Conservation (phyloP, 768 basidiomycete genomes). For the Gymnopilus dilepis region DNA sequence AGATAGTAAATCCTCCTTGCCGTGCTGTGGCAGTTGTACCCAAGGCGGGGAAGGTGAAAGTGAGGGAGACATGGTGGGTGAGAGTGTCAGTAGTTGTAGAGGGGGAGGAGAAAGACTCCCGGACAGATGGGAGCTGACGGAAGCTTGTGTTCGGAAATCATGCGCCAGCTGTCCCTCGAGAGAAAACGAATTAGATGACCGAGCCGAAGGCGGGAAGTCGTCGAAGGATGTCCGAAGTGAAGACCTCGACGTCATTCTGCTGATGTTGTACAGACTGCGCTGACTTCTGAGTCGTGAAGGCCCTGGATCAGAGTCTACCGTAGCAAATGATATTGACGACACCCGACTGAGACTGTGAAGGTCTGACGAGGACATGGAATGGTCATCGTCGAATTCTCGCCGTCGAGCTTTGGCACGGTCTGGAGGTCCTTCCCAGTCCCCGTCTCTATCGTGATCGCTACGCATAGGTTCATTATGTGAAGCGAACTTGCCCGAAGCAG, state of each 20-base stretch:
- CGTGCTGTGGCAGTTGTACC: conserved; percentile 53
- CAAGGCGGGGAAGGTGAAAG: conserved; percentile 57
- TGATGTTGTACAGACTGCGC: conserved; percentile 67
- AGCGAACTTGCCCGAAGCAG: conserved; percentile 64
- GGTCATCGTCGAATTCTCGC: conserved; percentile 87
- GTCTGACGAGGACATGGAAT: conserved; percentile 90
- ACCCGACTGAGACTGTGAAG: conserved; percentile 75
- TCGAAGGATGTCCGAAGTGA: conserved; percentile 77
- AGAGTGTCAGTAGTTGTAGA: conserved; percentile 74
- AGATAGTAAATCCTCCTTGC: conserved; percentile 38
- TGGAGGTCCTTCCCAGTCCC: conserved; percentile 58
- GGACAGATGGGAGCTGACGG: conserved; percentile 64
- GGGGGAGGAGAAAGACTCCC: conserved; percentile 79
- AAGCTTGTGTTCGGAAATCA: conserved; percentile 76
- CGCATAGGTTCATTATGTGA: conserved; percentile 28
- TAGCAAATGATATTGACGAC: conserved; percentile 81
- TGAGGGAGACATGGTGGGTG: conserved; percentile 61
- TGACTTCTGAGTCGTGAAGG: conserved; percentile 69
- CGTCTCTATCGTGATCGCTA: conserved; percentile 37
- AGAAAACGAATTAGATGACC: conserved; percentile 82
- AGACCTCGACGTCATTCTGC: conserved; percentile 77
- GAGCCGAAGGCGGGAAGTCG: conserved; percentile 73
- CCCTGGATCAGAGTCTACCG: conserved; percentile 88
- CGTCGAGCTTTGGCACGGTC: conserved; percentile 81
- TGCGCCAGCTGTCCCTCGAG: conserved; percentile 75